Percentiles rank a stretch among this genome's conserved stretches.
Conservation (phyloP, 306 rosid genomes). For the Abrus pulchellus region DNA sequence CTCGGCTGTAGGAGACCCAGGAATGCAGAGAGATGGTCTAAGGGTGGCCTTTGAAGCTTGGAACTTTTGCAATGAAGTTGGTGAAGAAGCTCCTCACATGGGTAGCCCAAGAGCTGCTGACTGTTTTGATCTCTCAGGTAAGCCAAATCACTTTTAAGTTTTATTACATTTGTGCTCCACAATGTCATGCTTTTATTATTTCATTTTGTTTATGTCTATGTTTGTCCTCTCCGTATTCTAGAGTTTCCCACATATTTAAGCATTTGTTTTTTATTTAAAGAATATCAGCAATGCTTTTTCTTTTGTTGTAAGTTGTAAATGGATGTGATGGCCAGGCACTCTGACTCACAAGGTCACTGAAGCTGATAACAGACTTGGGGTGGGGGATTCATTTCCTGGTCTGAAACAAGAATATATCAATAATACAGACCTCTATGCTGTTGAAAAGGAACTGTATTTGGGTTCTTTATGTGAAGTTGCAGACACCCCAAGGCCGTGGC, state of each 20-base stretch:
- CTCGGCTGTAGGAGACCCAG: conserved; percentile 86
- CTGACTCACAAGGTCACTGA: conserved; percentile 59
- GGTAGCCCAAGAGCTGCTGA: conserved; percentile 91
- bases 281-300: not conserved
- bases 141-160: conserved; percentile 1
- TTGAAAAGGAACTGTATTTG: conserved; percentile 68
- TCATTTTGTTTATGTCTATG: no score
- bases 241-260: not conserved
- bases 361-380: conserved; percentile 69
- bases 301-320: conserved; percentile 24
- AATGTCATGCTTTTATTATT: not conserved
- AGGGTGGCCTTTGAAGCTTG: conserved; percentile 92
- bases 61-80: conserved; percentile 96
- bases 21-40: conserved; percentile 80
- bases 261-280: not conserved
- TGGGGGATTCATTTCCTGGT: conserved; percentile 65
- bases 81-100: conserved; percentile 76
- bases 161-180: not conserved
- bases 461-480: conserved; percentile 75
- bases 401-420: conserved; percentile 34
- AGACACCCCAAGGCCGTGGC: conserved; percentile 75
- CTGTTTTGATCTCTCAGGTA: conserved; percentile 78
- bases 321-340: conserved; percentile 56
- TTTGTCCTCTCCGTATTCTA: not conserved
- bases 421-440: conserved; percentile 73